Evolutionary conservation across 2,329 filamentous ascomycete genomes (phyloP), one percentile per base, ranked within the genome.

Genomic region (Bipolaris zeicola): DNA sequence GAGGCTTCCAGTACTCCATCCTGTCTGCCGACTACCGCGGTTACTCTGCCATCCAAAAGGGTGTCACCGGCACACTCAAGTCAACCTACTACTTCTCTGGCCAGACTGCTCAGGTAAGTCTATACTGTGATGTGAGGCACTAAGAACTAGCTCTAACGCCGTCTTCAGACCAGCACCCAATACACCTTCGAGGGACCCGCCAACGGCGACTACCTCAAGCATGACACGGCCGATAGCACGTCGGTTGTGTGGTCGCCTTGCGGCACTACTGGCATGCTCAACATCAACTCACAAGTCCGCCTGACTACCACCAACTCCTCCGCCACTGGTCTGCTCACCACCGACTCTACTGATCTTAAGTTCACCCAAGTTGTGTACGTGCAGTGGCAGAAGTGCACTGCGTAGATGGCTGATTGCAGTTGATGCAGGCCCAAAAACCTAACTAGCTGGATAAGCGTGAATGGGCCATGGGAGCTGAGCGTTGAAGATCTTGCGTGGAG

Each of bases 81-180:
- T 81, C 81, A 13, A 83, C 79, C 33, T 84, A 84, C 73, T 84
- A 83, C 72, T 84, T 83, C 73, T 81, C 81, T 45, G 81, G 82
- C 37, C 68, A 75, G 44, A 71, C 67, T 31, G 64, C 69, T 33
- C 79, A 81, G 76, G 79, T 77, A 71, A 55, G 65, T 28, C 33
- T 33, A 1, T 20, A 16, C 22, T 13, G 11, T 14, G 28, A 10
- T 28, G 7, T 26, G 1, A 6, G 13, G 18, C 41, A 0, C n/a
- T 22, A 5, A 22, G 2, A 28, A 33, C 26, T 14, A 18, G 6
- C 33, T 16, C 60, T 68, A 47, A 71, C 24, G 22, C 5, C 7
- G 10, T 18, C 2, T 16, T 42, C 42, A 79, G 76, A 62, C 69
- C 44, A 68, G 62, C 62, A 76, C 77, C 10, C 50, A 72, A 43